A percentile compares a stretch with the other conserved stretches of the same genome.
Evolutionary conservation across 2,329 filamentous ascomycete species (phyloP).

Genomic region (Drechslera avenae): DNA sequence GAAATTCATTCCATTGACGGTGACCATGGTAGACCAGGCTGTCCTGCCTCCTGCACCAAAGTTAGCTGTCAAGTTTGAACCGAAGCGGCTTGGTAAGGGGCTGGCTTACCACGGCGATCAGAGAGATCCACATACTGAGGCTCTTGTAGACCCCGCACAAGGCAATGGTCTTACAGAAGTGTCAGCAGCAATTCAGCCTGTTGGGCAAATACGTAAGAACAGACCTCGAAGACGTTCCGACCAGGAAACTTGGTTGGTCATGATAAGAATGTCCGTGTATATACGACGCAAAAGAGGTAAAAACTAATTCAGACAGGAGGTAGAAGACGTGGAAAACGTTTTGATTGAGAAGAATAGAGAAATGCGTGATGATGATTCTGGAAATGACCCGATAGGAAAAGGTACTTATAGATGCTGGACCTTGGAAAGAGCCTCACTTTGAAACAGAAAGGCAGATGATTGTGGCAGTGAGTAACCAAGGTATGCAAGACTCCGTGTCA

Average conservation of each 20-base stretch:
- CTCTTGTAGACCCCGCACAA: constrained; percentile 28
- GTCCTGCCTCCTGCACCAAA: constrained; percentile 41
- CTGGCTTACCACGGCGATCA: constrained; percentile 43
- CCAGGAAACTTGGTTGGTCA: constrained; percentile 30
- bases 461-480: constrained; percentile 15
- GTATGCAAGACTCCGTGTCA: constrained; percentile 25
- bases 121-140: constrained; percentile 44
- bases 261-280: constrained; percentile 10
- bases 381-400: not conserved
- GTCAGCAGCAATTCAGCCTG: not conserved
- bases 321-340: not conserved
- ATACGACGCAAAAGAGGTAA: not conserved
- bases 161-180: constrained; percentile 41
- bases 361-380: not conserved
- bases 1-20: constrained; percentile 33
- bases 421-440: constrained; percentile 10
- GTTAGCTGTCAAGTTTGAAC: not conserved
- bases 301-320: not conserved
- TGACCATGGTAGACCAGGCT: constrained; percentile 43
- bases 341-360: not conserved
- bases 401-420: constrained; percentile 15
- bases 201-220: not conserved
- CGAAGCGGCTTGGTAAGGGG: not conserved
- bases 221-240: constrained; percentile 38
- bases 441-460: constrained; percentile 4